These are phyloP conservation scores for Leishmania aethiopica DNA, from an alignment of 208 protist genomes.

Conservation along the genomic window DNA sequence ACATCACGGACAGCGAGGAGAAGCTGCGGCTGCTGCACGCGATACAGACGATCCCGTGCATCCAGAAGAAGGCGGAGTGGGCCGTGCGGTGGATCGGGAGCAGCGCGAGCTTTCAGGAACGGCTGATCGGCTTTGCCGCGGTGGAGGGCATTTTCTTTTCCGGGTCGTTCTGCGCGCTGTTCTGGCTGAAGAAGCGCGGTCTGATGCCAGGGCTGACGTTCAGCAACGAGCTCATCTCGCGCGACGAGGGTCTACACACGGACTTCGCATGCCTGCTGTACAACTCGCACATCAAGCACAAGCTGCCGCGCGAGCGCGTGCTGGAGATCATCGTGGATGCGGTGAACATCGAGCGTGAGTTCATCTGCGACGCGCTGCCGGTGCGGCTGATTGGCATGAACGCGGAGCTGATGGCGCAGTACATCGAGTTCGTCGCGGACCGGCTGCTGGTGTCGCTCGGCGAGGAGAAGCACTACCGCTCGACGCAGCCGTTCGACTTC, in stretches of 20 bases:
- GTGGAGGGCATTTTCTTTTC: constrained; percentile 99
- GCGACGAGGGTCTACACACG: constrained; percentile 99
- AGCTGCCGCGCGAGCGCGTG: constrained; percentile 83
- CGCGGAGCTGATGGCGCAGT: constrained; percentile 96
- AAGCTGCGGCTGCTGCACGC: constrained; percentile 96
- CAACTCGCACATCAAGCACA: constrained; percentile 92
- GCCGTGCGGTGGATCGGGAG: constrained; percentile 92
- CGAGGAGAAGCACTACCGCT: constrained; percentile 95
- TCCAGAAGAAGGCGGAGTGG: constrained; percentile 99
- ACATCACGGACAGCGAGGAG: constrained; percentile 95
- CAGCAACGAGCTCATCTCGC: constrained; percentile 99
- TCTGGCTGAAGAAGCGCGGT: constrained; percentile 99
- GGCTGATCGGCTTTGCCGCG: constrained; percentile 98
- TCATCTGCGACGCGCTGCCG: constrained; percentile 98
- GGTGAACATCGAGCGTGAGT: constrained; percentile 97
- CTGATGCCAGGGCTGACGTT: constrained; percentile 99
- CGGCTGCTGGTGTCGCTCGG: constrained; percentile 97
- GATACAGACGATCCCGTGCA: constrained; percentile 96
- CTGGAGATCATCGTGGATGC: constrained; percentile 94
- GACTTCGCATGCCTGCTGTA: constrained; percentile 99
- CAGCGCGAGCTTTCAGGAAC: constrained; percentile 91
- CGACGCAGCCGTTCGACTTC: constrained; percentile 99
- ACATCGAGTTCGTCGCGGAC: constrained; percentile 99
- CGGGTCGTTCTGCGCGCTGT: constrained; percentile 98
- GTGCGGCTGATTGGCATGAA: constrained; percentile 99